A percentile compares a stretch with the other conserved stretches of the same genome.
Evolutionary conservation across 106 monocot species (phyloP).

Genomic region (Gastrodia elata): DNA sequence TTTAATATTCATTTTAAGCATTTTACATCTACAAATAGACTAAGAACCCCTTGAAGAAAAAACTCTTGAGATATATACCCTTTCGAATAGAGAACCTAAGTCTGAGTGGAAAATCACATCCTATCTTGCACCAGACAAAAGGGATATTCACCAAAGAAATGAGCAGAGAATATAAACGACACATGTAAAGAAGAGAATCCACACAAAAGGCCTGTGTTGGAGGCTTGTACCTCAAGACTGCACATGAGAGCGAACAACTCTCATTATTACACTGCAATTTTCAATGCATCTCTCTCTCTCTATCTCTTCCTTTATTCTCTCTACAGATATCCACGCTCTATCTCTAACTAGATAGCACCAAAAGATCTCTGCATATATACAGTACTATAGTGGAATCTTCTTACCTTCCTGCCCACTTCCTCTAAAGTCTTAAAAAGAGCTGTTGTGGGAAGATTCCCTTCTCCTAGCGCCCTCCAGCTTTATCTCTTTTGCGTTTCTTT

Average conservation of each 20-base stretch:
- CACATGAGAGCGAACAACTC: conserved; percentile 58
- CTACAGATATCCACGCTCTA: background rate
- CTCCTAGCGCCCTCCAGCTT: conserved; percentile 6
- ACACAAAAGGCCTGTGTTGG: conserved; percentile 64
- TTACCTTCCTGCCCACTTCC: conserved; percentile 95
- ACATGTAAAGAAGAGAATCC: conserved; percentile 39
- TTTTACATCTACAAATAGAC: no score
- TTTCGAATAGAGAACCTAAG: background rate
- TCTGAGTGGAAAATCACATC: background rate
- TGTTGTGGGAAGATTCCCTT: conserved; percentile 54
- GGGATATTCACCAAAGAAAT: conserved; percentile 65
- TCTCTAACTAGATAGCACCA: background rate
- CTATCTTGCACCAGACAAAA: conserved; percentile 54
- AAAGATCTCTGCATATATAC: background rate
- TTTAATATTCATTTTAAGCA: no score
- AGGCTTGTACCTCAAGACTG: conserved; percentile 52
- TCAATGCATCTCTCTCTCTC: conserved; percentile 33
- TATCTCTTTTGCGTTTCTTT: background rate
- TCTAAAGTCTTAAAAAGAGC: conserved; percentile 37
- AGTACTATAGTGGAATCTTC: conserved; percentile 45
- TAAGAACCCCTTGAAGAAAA: no score
- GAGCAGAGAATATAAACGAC: conserved; percentile 22
- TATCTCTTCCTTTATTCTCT: conserved; percentile 10
- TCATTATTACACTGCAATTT: conserved; percentile 46
- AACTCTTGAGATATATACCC: no score